Evolutionary conservation across 2,329 filamentous ascomycete species (phyloP), one percentile per base, ranked within the genome.

Genomic region (Colletotrichum orchidophilum): DNA sequence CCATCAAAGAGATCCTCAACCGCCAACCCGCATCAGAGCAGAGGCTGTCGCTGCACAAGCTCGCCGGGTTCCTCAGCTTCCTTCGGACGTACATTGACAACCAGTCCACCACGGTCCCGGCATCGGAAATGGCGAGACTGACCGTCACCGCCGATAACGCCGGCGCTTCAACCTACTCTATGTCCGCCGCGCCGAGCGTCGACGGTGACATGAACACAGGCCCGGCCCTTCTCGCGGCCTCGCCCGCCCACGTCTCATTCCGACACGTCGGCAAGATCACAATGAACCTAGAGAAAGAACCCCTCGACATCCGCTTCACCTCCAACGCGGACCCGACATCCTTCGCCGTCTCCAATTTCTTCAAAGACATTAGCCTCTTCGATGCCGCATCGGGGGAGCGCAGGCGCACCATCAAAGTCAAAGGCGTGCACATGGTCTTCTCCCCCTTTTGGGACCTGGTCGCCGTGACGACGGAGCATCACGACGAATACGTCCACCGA

Each of bases 261-360:
- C 65, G 26, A 1, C 72, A 73, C 18, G 42, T 72, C 26, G 52
- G 39, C 1, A 63, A 71, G 31, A 15, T 71, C 4, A 18, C 69
- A 24, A 68, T 71, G 64, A 61, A 64, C 7, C 53, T 73, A 0
- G 72, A 66, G 27, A 72, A 65, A 9, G 72, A 73, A 39, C 61
- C 65, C 0, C 63, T 65, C 1, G 64, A 69, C 13, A 39, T 73
- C 15, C 61, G n/a, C 5, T 73, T 73, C 53, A 55, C 61, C 50
- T 53, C 72, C 3, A 29, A 21, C 18, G n/a, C 3, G 21, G 31
- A 46, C 3, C 60, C 63, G 33, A 49, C 61, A 1, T 68, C 61
- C 5, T 71, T 73, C 7, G 72, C 72, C 2, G 64, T 71, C 15
- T 58, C 64, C 12, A 68, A 35, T 7, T 72, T 72, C 53, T 66